Percentiles rank a stretch among this genome's conserved stretches.
Conservation (phyloP, 768 basidiomycete genomes). For the Xerocomellus intermedius region DNA sequence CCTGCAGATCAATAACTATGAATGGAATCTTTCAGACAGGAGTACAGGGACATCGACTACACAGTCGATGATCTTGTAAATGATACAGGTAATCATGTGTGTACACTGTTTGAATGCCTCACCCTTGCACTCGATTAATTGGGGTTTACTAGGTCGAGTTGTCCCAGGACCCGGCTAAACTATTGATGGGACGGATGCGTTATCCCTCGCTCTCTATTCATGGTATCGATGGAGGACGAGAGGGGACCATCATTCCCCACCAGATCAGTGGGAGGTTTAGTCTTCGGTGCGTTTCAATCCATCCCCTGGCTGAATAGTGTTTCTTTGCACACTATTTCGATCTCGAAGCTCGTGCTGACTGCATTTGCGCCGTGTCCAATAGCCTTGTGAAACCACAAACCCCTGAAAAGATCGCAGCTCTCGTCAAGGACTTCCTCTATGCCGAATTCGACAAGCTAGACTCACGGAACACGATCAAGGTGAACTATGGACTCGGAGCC, state of each 20-base stretch:
- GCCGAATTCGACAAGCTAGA: constrained; percentile 77
- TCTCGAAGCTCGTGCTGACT: not conserved
- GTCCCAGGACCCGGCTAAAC: not conserved
- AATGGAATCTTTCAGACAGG: not conserved
- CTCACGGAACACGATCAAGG: constrained; percentile 70
- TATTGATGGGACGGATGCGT: constrained; percentile 6
- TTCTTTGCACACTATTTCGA: not conserved
- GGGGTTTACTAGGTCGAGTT: not conserved
- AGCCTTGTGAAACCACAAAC: constrained; percentile 80
- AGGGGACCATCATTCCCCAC: constrained; percentile 2
- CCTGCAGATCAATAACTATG: not conserved
- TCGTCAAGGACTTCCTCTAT: constrained; percentile 66
- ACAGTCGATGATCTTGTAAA: not conserved
- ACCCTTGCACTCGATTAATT: not conserved
- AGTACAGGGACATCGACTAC: not conserved
- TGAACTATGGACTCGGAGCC: constrained; percentile 69
- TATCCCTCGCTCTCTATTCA: constrained; percentile 7
- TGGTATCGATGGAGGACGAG: not conserved
- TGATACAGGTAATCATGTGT: not conserved
- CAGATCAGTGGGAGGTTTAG: not conserved
- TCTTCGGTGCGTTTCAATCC: not conserved
- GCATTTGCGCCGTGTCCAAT: not conserved
- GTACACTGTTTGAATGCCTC: not conserved
- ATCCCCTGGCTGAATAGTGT: not conserved
- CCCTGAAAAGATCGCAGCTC: constrained; percentile 60